A percentile compares a stretch with the other conserved stretches of the same genome.
phyloP scores from a whole-genome alignment of 108 stramenopile species.

The Cylindrotheca fusiformis region DNA sequence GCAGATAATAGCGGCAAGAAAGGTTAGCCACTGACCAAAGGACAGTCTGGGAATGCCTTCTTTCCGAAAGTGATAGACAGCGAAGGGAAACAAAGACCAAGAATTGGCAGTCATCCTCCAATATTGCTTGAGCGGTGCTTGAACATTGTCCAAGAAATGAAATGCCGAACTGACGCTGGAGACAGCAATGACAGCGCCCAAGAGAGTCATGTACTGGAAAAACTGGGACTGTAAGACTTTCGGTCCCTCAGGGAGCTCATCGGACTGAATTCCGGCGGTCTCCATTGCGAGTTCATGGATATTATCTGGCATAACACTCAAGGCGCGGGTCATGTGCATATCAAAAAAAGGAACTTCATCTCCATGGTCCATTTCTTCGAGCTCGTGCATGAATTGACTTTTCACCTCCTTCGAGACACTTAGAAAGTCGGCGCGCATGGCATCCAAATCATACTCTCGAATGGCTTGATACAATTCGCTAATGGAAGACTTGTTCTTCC shows the following conservation, averaged over 20 bases:
- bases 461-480: constrained; percentile 10
- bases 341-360: constrained; percentile 29
- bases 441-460: not conserved
- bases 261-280: not conserved
- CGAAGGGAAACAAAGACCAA: constrained; percentile 21
- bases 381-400: not conserved
- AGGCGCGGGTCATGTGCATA: constrained; percentile 22
- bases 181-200: constrained; percentile 39
- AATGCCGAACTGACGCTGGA: constrained; percentile 13
- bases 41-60: constrained; percentile 46
- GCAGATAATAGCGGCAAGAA: constrained; percentile 39
- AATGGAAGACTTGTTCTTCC: constrained; percentile 14
- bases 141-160: constrained; percentile 41
- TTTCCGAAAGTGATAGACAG: constrained; percentile 20
- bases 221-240: too few relatives aligned
- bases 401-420: not conserved
- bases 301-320: constrained; percentile 32
- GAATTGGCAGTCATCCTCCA: constrained; percentile 54
- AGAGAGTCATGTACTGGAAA: constrained; percentile 35
- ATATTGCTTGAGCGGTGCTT: constrained; percentile 46
- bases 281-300: constrained; percentile 16
- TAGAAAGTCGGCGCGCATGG: constrained; percentile 13
- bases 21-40: constrained; percentile 33
- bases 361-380: constrained; percentile 18
- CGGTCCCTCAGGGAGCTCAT: too few relatives aligned